These are phyloP conservation scores for Aaosphaeria arxii DNA, from an alignment of 2,329 filamentous ascomycete species.

Conservation along the genomic window DNA sequence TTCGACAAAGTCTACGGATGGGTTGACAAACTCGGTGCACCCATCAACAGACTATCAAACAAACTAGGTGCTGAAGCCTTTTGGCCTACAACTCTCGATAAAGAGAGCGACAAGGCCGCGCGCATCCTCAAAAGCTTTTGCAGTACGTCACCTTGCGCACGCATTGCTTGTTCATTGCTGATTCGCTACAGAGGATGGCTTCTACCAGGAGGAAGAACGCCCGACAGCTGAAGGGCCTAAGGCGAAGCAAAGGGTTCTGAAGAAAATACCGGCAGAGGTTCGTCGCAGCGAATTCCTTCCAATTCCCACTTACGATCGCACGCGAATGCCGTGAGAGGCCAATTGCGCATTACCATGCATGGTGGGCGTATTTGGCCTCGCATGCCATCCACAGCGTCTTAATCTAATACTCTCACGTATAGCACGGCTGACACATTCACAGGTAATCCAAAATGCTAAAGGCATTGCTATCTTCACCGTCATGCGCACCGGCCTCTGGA, in stretches of 20 bases:
- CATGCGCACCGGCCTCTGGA: constrained; percentile 89
- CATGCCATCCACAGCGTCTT: no score
- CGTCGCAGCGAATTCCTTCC: constrained; percentile 3
- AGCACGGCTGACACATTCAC: not conserved
- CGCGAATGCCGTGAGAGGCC: no score
- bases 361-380: no score
- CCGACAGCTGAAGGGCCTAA: constrained; percentile 49
- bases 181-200: constrained; percentile 58
- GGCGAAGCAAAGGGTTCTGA: constrained; percentile 63
- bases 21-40: constrained; percentile 67
- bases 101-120: constrained; percentile 88
- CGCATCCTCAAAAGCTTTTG: constrained; percentile 88
- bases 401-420: no score
- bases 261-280: constrained; percentile 74
- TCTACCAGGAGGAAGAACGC: constrained; percentile 58
- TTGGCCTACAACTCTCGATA: constrained; percentile 81
- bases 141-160: constrained; percentile 55
- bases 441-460: constrained; percentile 84
- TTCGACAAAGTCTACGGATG: constrained; percentile 71
- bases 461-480: constrained; percentile 93
- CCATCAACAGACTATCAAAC: constrained; percentile 78
- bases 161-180: constrained; percentile 8
- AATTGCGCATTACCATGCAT: no score
- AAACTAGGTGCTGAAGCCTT: constrained; percentile 79
- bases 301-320: not conserved